These are phyloP conservation scores for Spiraea crenata DNA, from an alignment of 331 rosid genomes.

Conservation along the genomic window DNA sequence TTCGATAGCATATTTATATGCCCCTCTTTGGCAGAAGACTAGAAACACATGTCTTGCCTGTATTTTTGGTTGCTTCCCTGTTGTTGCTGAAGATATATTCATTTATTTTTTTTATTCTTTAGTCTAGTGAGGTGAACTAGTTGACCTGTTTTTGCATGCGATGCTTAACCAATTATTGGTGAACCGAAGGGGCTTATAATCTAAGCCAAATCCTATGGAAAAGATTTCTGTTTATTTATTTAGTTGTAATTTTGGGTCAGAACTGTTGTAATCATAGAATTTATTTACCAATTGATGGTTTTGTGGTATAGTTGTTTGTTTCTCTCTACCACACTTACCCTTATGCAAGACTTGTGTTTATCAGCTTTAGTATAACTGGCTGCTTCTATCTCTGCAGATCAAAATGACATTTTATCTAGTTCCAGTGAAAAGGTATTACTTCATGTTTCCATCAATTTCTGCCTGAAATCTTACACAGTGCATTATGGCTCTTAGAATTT, in stretches of 20 bases:
- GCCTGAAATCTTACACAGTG: constrained; percentile 14
- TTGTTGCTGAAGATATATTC: neutral
- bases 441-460: constrained; percentile 19
- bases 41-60: neutral
- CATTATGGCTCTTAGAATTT: constrained; percentile 4
- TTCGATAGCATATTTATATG: neutral
- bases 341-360: neutral
- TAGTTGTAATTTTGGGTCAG: neutral
- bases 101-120: neutral
- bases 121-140: neutral
- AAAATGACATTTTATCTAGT: constrained; percentile 36
- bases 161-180: neutral
- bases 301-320: neutral
- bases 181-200: neutral
- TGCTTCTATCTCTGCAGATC: constrained; percentile 52
- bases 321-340: neutral
- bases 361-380: constrained; percentile 21
- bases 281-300: neutral
- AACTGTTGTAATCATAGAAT: neutral
- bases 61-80: neutral
- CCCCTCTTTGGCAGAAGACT: neutral
- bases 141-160: neutral
- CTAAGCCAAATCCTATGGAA: neutral
- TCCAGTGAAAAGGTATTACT: constrained; percentile 52
- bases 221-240: constrained; percentile 9